A percentile compares a stretch with the other conserved stretches of the same genome.
These are phyloP conservation scores for Breviolum minutum DNA, from an alignment of 73 alveolate genomes.

Conservation along the genomic window DNA sequence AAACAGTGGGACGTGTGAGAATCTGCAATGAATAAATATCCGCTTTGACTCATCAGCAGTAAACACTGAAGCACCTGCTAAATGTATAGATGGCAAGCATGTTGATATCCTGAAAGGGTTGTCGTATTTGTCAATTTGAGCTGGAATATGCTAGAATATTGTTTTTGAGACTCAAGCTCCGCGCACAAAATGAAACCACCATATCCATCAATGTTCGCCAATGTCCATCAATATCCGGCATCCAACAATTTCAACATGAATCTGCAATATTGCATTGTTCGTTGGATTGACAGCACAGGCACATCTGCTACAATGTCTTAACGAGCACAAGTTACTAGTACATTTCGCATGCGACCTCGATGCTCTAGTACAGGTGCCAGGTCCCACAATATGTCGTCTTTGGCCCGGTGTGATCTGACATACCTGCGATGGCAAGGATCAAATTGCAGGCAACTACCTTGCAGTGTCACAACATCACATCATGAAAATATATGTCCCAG, in stretches of 20 bases:
- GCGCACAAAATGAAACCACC: not conserved
- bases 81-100: not conserved
- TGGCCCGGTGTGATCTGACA: not conserved
- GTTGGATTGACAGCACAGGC: too few species aligned
- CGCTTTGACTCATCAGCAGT: too few species aligned
- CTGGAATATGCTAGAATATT: too few species aligned
- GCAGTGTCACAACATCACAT: too few species aligned
- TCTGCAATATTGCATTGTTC: too few species aligned
- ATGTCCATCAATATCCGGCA: not conserved
- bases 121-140: not conserved
- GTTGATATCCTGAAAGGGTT: too few species aligned
- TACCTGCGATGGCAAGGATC: not conserved
- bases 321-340: not conserved
- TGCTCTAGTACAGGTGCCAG: constrained; percentile 37
- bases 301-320: too few species aligned
- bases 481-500: too few species aligned
- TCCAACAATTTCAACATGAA: not conserved
- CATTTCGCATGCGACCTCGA: constrained; percentile 81
- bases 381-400: constrained; percentile 28
- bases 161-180: not conserved
- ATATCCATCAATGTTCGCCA: not conserved
- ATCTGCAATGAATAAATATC: too few species aligned
- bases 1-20: too few species aligned
- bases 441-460: not conserved
- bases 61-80: too few species aligned